Base-by-base conservation (phyloP, 2,329 filamentous ascomycete genomes). In the Teratosphaeria zuluensis region DNA sequence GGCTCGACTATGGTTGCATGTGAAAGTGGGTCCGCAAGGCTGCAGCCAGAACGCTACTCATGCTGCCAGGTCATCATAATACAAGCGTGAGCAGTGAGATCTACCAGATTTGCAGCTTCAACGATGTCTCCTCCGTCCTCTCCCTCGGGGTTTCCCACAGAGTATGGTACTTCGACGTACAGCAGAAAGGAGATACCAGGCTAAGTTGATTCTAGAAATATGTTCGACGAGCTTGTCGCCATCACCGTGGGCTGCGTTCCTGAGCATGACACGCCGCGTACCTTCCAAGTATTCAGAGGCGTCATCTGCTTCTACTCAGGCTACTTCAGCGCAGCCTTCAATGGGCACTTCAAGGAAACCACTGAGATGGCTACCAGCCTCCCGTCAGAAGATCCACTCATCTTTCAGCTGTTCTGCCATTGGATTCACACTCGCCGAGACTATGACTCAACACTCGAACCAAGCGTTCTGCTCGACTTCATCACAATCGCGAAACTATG, bases 251-350 rank as follows among this genome's bases (percentile, higher is more conserved):
- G 56, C 35, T 21, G 9, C 48, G 30, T 8, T 14, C 12, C 21
- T 32, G 19, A 54, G n/a, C 53, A 32, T 14, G n/a, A 11, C n/a
- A 30, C 33, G 33, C 33, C 8, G 33, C 42, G 32, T 14, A 21
- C 38, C 30, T 65, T 65, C 57, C n/a, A 38, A 19, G 51, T 63
- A 9, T 60, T 67, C 56, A 57, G 58, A 16, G 63, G 57, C 8
- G 57, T 67, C 1, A n/a, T 64, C 3, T 32, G 54, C 2, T 64
- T 65, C 58, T 61, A 62, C 42, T 68, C 65, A 3, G 57, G 58
- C 21, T 66, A 66, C 59, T 68, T 66, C 55, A 28, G 53, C 14
- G 55, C 59, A 3, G 58, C 55, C 14, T 19, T 57, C 9, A 61
- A 57, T 12, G 53, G 52, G 8, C 8, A 3, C 54, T 66, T 61